Evolutionary conservation across 257 asterid genomes (phyloP).

Genomic region (Salvia rosmarinus): DNA sequence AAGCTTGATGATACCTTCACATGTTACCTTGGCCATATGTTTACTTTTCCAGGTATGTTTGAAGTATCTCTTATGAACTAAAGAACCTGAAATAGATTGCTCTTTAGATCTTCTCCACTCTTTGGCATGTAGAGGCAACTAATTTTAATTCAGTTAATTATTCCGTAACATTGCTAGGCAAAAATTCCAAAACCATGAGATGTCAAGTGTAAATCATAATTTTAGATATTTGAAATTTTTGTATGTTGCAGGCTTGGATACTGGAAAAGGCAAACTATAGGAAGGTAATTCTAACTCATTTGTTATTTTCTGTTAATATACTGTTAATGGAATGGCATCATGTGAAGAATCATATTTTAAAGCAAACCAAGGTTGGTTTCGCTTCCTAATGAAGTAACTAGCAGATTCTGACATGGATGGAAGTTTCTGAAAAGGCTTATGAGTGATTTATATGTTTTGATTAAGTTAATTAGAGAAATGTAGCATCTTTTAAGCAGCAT

Average conservation of each 20-base stretch:
- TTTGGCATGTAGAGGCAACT: neutral
- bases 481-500: neutral
- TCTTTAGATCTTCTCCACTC: neutral
- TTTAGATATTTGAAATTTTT: slow-evolving; percentile 7
- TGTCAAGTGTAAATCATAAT: slow-evolving; percentile 10
- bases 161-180: neutral
- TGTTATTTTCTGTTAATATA: neutral
- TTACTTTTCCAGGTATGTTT: slow-evolving; percentile 73
- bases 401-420: neutral
- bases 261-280: slow-evolving; percentile 81
- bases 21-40: slow-evolving; percentile 67
- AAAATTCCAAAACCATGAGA: neutral
- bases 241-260: slow-evolving; percentile 66
- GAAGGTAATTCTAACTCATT: slow-evolving; percentile 50
- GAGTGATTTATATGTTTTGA: neutral
- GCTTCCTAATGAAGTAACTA: neutral
- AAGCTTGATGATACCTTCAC: slow-evolving; percentile 82
- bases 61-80: slow-evolving; percentile 24
- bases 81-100: slow-evolving; percentile 16
- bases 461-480: neutral
- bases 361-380: slow-evolving; percentile 4
- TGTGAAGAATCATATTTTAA: neutral
- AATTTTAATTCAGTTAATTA: neutral
- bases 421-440: neutral
- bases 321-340: slow-evolving; percentile 5